phyloP scores from a whole-genome alignment of 1,284 basidiomycete species.

The Malassezia globosa region DNA sequence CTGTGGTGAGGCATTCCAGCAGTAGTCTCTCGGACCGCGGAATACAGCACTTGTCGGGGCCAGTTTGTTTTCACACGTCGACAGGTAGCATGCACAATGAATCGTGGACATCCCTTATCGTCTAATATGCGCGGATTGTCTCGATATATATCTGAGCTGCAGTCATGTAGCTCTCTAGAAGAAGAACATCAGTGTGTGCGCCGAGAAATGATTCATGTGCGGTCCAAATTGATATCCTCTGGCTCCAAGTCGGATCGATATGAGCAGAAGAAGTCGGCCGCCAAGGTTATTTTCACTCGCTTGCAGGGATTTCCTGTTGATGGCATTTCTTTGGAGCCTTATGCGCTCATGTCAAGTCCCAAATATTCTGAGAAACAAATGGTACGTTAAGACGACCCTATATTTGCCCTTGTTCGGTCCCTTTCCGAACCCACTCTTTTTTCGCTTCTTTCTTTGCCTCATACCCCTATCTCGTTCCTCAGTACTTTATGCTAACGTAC shows the following conservation, averaged over 20 bases:
- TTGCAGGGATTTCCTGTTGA: slow-evolving; percentile 98
- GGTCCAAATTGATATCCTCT: slow-evolving; percentile 98
- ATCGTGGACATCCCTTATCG: too few relatives aligned
- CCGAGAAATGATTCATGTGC: slow-evolving; percentile 98
- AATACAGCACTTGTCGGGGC: too few relatives aligned
- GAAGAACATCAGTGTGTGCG: slow-evolving; percentile 90
- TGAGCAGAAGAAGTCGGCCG: slow-evolving; percentile 88
- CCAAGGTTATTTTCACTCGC: slow-evolving; percentile 96
- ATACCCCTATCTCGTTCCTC: too few relatives aligned
- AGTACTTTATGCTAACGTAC: slow-evolving; percentile 43
- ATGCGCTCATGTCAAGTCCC: slow-evolving; percentile 85
- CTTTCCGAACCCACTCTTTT: too few relatives aligned
- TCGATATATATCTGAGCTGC: slow-evolving; percentile 95
- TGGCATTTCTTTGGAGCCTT: slow-evolving; percentile 96
- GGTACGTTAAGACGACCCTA: too few relatives aligned
- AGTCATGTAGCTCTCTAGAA: slow-evolving; percentile 56
- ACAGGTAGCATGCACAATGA: too few relatives aligned
- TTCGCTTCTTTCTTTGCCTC: too few relatives aligned
- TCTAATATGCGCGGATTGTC: slow-evolving; percentile 50
- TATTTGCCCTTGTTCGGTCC: too few relatives aligned
- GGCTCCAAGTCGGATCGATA: slow-evolving; percentile 74
- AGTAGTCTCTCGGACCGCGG: too few relatives aligned
- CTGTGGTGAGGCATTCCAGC: too few relatives aligned
- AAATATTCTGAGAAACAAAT: slow-evolving; percentile 99
- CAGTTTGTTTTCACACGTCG: too few relatives aligned